Base-by-base conservation (phyloP, 2,329 filamentous ascomycete genomes). In the Scorias spongiosa region DNA sequence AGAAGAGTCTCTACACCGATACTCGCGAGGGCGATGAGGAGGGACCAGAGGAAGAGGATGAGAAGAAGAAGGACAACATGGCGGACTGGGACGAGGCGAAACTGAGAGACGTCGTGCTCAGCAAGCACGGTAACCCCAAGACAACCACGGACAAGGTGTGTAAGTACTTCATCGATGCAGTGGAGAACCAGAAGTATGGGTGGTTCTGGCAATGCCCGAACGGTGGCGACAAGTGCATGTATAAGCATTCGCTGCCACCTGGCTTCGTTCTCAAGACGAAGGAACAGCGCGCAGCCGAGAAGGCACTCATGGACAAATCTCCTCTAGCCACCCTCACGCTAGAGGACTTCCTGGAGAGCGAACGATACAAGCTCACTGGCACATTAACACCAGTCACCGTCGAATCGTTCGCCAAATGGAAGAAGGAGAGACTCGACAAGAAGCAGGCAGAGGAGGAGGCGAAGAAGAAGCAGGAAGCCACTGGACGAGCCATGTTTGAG, bases 131-230 rank as follows among this genome's bases (percentile, higher is more conserved):
- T 42, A 98, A 98, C 65, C 91, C 93, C 48, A 80, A 81, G 62
- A 94, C 88, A 17, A 84, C 84, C 5, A 98, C 91, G 40, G 91
- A 98, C 62, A 98, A 96, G 68, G 91, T 98, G 53, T 98, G 91
- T 84, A 98, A 96, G 67, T 94, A 70, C 71, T 98, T 98, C 63
- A 91, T 96, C 61, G 81, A 88, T 54, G 91, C 91, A 20, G 91
- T 98, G 49, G 91, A 98, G 67, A 91, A 98, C 60, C 84, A 87
- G 57, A 98, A 96, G 66, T 98, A 98, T 58, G 91, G 91, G 49
- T 98, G 91, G 91, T 96, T 98, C 68, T 98, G 91, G 91, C 74
- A 79, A 47, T 98, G 91, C 74, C 91, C 91, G 40, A 96, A 96
- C 59, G 88, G 87, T 51, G 89, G 84, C 50, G 83, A 98, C 61